Evolutionary conservation across 2,329 filamentous ascomycete species (phyloP), one percentile per base, ranked within the genome.

Genomic region (Colletotrichum scovillei): DNA sequence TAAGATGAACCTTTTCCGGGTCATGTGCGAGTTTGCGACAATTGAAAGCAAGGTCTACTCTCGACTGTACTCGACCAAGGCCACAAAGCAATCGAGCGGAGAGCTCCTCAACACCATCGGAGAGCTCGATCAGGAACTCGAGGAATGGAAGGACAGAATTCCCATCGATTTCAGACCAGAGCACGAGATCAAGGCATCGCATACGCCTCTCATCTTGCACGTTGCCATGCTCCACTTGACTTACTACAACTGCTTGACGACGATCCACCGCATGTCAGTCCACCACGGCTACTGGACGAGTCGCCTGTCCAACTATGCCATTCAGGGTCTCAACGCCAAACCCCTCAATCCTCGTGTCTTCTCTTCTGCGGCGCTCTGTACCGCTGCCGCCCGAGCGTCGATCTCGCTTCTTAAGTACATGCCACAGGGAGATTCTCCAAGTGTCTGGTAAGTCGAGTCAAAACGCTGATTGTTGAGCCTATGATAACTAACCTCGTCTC

Each of bases 211-310:
- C n/a, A 95, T 98, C 24, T 87, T 99, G 24, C 96, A 98, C 76
- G 91, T 99, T 65, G 95, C 98, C 74, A 94, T 98, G 81, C 86
- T 99, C 71, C 97, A 99, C 82, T 97, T 99, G 79, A 93, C 95
- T 1, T 99, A 99, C 83, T 98, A 98, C 86, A 99, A 99, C 81
- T 98, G 95, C 78, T 85, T 99, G 64, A 98, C 96, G 0, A 99
- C 97, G 0, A 98, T 99, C 76, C 97, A 99, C 81, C 94, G 97
- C 64, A 99, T 98, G 97, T 97, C 95, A 55, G 94, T 98, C 35
- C 97, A 98, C 78, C 95, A 98, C 80, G 97, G 97, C 16, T 98
- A 98, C 84, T 99, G 97, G 97, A 98, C 96, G 1, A 98, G 94
- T 79, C 91, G 97, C 49, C 85, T 99, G 53, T 97, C 95, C 49